phyloP scores from a whole-genome alignment of 1,284 basidiomycete species.

The Erythrobasidium hasegawianum region DNA sequence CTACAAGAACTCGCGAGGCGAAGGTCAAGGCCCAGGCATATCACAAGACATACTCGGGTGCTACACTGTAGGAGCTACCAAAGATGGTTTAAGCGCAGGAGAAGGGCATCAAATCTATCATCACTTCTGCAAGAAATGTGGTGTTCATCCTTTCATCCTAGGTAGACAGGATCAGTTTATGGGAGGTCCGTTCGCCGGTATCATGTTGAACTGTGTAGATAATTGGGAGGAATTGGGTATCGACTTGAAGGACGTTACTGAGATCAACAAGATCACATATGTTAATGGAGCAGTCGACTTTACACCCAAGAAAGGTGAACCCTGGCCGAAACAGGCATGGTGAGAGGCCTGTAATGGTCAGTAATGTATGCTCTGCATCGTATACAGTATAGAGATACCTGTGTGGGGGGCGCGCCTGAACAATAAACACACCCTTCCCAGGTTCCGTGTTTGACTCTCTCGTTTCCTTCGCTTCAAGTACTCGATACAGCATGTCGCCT shows the following conservation, averaged over 20 bases:
- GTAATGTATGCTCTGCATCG: too few species aligned
- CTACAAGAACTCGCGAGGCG: background rate
- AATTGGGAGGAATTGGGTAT: background rate
- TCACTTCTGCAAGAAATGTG: background rate
- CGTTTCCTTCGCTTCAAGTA: too few species aligned
- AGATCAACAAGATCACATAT: background rate
- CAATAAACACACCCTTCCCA: too few species aligned
- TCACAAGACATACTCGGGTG: background rate
- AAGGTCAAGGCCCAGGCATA: too few species aligned
- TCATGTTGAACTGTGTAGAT: background rate
- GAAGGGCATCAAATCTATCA: background rate
- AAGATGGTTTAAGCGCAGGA: background rate
- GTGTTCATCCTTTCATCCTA: background rate
- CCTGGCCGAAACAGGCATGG: background rate
- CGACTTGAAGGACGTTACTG: background rate
- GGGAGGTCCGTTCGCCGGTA: background rate
- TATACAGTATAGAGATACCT: too few species aligned
- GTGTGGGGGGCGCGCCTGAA: too few species aligned
- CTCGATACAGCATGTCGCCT: too few species aligned
- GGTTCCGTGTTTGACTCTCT: too few species aligned
- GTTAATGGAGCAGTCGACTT: background rate
- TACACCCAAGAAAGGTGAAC: background rate
- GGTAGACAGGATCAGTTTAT: background rate
- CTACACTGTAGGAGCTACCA: background rate
- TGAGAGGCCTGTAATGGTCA: too few species aligned